Evolutionary conservation across 2,329 filamentous ascomycete species (phyloP).

Genomic region (Fusarium sacchari): DNA sequence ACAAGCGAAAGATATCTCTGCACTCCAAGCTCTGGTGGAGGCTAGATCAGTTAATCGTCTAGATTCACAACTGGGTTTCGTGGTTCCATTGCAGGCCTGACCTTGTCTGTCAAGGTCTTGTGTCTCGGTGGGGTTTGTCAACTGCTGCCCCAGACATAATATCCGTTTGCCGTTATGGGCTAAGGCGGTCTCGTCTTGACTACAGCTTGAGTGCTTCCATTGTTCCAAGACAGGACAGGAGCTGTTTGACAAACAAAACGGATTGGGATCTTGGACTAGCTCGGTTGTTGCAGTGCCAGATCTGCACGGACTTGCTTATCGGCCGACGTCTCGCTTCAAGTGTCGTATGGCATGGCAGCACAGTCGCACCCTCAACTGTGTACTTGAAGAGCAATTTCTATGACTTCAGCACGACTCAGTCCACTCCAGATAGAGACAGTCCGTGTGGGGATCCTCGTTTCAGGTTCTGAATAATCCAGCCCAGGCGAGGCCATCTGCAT

Average conservation of each 20-base stretch:
- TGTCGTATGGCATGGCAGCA: constrained; percentile 12
- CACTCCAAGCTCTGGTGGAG: constrained; percentile 4
- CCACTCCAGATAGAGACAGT: neutral
- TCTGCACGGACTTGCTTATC: constrained; percentile 9
- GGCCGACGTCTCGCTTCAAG: constrained; percentile 26
- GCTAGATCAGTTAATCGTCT: neutral
- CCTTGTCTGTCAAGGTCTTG: constrained; percentile 32
- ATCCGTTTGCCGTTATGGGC: constrained; percentile 23
- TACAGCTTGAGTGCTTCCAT: constrained; percentile 3
- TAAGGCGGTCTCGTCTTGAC: constrained; percentile 6
- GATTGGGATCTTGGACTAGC: neutral
- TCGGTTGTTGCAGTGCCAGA: constrained; percentile 8
- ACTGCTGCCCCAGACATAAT: constrained; percentile 9
- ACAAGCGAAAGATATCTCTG: constrained; percentile 22
- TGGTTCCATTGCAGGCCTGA: constrained; percentile 32
- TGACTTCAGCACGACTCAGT: constrained; percentile 7
- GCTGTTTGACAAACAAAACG: constrained; percentile 28
- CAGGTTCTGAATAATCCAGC: constrained; percentile 9
- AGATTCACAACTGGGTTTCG: neutral
- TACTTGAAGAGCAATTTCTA: constrained; percentile 1
- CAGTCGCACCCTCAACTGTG: constrained; percentile 1
- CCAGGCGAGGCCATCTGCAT: constrained; percentile 10
- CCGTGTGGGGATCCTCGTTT: constrained; percentile 16
- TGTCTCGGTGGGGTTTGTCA: constrained; percentile 4
- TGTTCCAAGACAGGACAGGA: constrained; percentile 11